These are phyloP conservation scores for Vanrija sp. DNA, from an alignment of 1,284 basidiomycete species.

Conservation along the genomic window DNA sequence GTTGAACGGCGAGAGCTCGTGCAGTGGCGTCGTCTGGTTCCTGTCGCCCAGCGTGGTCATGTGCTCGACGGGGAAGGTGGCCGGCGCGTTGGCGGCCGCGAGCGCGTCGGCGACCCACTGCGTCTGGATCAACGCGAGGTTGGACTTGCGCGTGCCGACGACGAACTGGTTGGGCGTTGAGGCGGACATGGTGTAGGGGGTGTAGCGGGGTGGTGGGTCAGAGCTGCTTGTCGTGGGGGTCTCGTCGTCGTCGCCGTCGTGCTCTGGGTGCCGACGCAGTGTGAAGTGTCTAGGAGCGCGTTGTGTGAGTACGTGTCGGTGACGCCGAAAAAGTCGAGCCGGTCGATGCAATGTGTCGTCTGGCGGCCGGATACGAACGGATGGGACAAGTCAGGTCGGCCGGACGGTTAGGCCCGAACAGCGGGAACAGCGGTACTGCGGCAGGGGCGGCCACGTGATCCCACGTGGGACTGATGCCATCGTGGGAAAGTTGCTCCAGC, in stretches of 20 bases:
- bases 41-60: conserved; percentile 91
- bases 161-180: conserved; percentile 43
- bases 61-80: conserved; percentile 65
- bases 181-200: conserved; percentile 1
- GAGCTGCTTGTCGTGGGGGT: not conserved
- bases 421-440: too few relatives aligned
- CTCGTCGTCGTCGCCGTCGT: too few relatives aligned
- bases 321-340: not conserved
- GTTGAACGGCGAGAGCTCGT: conserved; percentile 48
- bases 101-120: conserved; percentile 65
- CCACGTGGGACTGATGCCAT: not conserved
- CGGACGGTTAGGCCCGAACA: too few relatives aligned
- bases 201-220: not conserved
- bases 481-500: not conserved
- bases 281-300: not conserved
- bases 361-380: too few relatives aligned
- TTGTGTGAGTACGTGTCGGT: not conserved
- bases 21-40: conserved; percentile 66
- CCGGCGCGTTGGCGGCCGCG: conserved; percentile 51
- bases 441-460: too few relatives aligned
- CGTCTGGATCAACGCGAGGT: conserved; percentile 83
- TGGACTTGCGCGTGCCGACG: conserved; percentile 78
- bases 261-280: too few relatives aligned
- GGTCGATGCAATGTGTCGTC: too few relatives aligned
- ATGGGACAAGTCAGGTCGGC: too few relatives aligned